A percentile compares a stretch with the other conserved stretches of the same genome.
phyloP scores from a whole-genome alignment of 495 filamentous ascomycete genomes.

The Pseudotulostoma volvatum region DNA sequence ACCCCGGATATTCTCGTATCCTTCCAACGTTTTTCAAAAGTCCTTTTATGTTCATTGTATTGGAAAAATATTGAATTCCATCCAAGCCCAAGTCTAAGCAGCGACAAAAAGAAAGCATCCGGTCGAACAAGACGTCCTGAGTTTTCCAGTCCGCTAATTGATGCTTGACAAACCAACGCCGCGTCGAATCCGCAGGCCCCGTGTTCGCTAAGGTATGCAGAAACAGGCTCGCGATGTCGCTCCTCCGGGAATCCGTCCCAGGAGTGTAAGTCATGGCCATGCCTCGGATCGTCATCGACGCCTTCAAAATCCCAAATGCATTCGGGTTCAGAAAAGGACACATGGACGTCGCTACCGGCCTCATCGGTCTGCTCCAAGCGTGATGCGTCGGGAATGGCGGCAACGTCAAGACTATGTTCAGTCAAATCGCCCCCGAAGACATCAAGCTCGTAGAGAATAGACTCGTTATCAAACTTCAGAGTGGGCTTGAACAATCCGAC shows the following conservation, averaged over 20 bases:
- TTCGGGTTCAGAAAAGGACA: slow-evolving; percentile 9
- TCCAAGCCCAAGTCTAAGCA: slow-evolving; percentile 62
- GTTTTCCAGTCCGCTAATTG: slow-evolving; percentile 1
- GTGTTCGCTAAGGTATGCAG: slow-evolving; percentile 62
- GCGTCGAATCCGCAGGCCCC: slow-evolving; percentile 61
- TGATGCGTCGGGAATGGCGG: slow-evolving; percentile 18
- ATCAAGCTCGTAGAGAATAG: slow-evolving; percentile 19
- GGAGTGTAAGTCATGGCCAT: slow-evolving; percentile 34
- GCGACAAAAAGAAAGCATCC: slow-evolving; percentile 39
- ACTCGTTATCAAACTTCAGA: slow-evolving; percentile 8
- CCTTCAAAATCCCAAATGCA: slow-evolving; percentile 39
- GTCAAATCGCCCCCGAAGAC: slow-evolving; percentile 12
- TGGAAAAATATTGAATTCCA: slow-evolving; percentile 64
- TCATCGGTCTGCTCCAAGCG: slow-evolving; percentile 6
- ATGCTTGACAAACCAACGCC: slow-evolving; percentile 25
- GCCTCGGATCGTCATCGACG: slow-evolving; percentile 4
- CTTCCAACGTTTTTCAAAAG: slow-evolving; percentile 40
- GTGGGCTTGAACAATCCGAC: slow-evolving; percentile 13
- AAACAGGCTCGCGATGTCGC: slow-evolving; percentile 24
- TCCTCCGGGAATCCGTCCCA: slow-evolving; percentile 55
- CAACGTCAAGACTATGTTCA: slow-evolving; percentile 6
- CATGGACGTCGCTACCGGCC: slow-evolving; percentile 5
- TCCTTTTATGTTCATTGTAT: slow-evolving; percentile 39
- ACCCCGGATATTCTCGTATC: slow-evolving; percentile 52
- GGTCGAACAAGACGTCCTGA: slow-evolving; percentile 16